Base-by-base conservation (phyloP, 345 rosid genomes). In the Microthlaspi erraticum region DNA sequence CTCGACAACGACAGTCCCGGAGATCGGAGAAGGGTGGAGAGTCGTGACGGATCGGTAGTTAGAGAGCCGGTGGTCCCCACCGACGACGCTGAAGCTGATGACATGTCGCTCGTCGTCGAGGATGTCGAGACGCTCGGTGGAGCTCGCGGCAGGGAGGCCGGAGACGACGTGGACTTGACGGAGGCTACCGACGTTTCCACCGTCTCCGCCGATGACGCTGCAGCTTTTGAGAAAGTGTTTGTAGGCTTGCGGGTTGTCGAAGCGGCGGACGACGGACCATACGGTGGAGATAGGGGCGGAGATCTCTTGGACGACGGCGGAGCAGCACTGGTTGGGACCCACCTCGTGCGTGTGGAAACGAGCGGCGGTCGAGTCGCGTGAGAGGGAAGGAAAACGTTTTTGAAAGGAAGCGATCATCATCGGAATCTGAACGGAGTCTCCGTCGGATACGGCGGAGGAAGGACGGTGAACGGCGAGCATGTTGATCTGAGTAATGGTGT, bases 1-100 rank as follows among this genome's bases (percentile, higher is more conserved):
- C 75, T 91, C 96, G 34, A 88, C 86, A 26, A 87, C 96, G n/a
- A 87, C 91, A 17, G 93, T 87, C n/a, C 79, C 78, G 3, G 86
- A 88, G 16, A 71, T 31, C 5, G 78, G 64, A 18, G 85, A 71
- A 8, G 85, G 41, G 41, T 88, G 93, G 23, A 88, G 79, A 1
- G 93, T 81, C 32, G 90, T 88, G 2, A 85, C 93, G 14, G 93
- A 88, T 73, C 81, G 73, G 79, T 88, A 88, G 73, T 88, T 85
- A 0, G 79, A 80, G 1, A 88, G 79, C 60, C 93, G 70, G 16
- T 88, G 93, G 8, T 85, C 90, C 0, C 93, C 93, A 7, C 88
- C 93, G 9, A 87, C 79, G 23, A 87, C 81, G 70, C 89, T 83
- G 68, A 87, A 85, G 49, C 92, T 85, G 33, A 88, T 26, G 20